Evolutionary conservation across 345 rosid genomes (phyloP), one percentile per base, ranked within the genome.

Genomic region (Alliaria petiolata): DNA sequence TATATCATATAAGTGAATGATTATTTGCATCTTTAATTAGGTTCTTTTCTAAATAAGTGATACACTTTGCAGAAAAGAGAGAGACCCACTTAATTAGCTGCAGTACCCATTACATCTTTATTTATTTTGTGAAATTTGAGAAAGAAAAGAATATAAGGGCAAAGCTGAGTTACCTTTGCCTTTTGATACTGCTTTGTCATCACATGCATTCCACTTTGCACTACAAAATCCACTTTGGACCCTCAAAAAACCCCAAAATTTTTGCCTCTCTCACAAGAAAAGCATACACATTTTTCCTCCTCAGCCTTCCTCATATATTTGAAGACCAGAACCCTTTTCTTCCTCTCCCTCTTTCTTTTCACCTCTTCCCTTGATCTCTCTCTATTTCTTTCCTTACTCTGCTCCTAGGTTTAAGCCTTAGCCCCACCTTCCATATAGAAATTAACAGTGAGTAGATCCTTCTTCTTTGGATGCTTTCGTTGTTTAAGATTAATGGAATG

Each of bases 171-270:
- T 83, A 89, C 89, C 95, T 85, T 88, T 83, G 86, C 81, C 83
- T 84, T 88, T 81, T 84, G 77, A 78, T 85, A 84, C 84, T 78
- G 83, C 84, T 85, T 85, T 84, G 91, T 86, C 87, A 86, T 81
- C 97, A 93, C 97, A 90, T 90, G 98, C 89, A 82, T 74, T 82
- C 90, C 97, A 86, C 98, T 90, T 90, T 93, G 91, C 93, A 80
- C 92, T 83, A 67, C 91, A 80, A 82, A 77, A 83, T 83, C 87
- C 81, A 83, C 89, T 86, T 86, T 83, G 92, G 85, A 82, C 87
- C 85, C 85, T 56, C 58, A 57, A 70, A 62, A 45, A 39, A 19
- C 26, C 35, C 45, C 61, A 50, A 17, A 54, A 78, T 67, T 69
- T 79, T 87, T 74, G 81, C 88, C 93, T 85, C 85, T 57, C 77